These are phyloP conservation scores for Bauhinia variegata DNA, from an alignment of 306 rosid genomes.

Conservation along the genomic window DNA sequence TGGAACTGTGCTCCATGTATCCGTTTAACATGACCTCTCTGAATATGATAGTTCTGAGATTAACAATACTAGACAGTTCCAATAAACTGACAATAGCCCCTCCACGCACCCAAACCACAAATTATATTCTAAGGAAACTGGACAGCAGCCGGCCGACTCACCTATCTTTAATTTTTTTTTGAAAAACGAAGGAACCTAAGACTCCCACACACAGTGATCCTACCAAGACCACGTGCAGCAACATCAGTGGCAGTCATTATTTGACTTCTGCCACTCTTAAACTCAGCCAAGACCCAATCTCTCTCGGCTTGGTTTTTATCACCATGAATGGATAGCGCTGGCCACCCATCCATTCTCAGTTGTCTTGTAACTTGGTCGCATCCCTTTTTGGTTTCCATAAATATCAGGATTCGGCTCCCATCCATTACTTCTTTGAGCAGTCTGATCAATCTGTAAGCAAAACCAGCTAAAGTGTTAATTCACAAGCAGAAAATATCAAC, in stretches of 20 bases:
- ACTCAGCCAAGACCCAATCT: constrained; percentile 98
- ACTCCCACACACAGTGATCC: constrained; percentile 81
- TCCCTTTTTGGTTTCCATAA: constrained; percentile 91
- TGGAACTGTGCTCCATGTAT: constrained; percentile 45
- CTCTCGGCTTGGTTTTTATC: constrained; percentile 96
- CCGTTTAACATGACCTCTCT: constrained; percentile 54
- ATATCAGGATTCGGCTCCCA: constrained; percentile 81
- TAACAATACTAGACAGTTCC: constrained; percentile 45
- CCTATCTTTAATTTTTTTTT: constrained; percentile 47
- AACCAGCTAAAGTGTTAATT: constrained; percentile 34
- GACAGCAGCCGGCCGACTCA: constrained; percentile 99
- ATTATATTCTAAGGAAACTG: constrained; percentile 74
- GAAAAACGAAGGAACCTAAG: constrained; percentile 63
- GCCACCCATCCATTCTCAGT: constrained; percentile 97
- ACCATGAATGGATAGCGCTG: constrained; percentile 95
- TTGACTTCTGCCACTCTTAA: constrained; percentile 96
- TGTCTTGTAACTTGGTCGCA: constrained; percentile 93
- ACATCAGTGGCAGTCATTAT: constrained; percentile 99
- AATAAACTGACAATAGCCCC: constrained; percentile 51
- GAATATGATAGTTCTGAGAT: constrained; percentile 34
- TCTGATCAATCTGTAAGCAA: constrained; percentile 69
- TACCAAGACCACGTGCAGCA: constrained; percentile 99
- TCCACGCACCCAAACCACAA: constrained; percentile 89
- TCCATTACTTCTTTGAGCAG: constrained; percentile 75
- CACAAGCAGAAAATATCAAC: constrained; percentile 11